Percentiles rank a stretch among this genome's conserved stretches.
Conservation (phyloP, 2,329 filamentous ascomycete species). For the Claviceps pazoutovae region DNA sequence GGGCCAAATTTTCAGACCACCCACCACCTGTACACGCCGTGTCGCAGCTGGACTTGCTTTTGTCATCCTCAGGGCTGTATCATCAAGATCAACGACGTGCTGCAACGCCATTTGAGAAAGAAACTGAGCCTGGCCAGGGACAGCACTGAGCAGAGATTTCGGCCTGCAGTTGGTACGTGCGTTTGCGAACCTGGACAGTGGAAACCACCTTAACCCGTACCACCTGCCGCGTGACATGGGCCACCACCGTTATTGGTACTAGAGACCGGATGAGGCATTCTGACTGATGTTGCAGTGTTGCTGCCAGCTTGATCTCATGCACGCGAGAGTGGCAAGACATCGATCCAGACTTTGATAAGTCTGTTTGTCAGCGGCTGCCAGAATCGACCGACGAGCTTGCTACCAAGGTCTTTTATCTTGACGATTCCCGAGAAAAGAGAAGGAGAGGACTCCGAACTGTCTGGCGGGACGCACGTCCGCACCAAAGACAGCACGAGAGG, state of each 20-base stretch:
- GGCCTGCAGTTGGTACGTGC: constrained; percentile 5
- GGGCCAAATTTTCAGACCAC: background rate
- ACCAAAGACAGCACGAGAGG: background rate
- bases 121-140: background rate
- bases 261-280: background rate
- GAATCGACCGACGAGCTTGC: background rate
- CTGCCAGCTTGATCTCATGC: background rate
- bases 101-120: background rate
- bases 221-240: constrained; percentile 2
- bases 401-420: background rate
- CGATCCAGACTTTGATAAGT: background rate
- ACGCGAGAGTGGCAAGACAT: background rate
- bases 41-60: background rate
- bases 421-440: background rate
- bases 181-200: constrained; percentile 1
- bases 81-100: background rate
- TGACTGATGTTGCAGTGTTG: constrained; percentile 3
- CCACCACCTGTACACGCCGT: background rate
- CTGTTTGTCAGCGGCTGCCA: background rate
- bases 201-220: background rate
- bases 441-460: background rate
- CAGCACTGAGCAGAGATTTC: background rate
- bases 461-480: constrained; percentile 4
- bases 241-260: background rate
- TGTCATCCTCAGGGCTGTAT: background rate